phyloP scores from a whole-genome alignment of 2,329 filamentous ascomycete genomes.

The Bipolaris bicolor region DNA sequence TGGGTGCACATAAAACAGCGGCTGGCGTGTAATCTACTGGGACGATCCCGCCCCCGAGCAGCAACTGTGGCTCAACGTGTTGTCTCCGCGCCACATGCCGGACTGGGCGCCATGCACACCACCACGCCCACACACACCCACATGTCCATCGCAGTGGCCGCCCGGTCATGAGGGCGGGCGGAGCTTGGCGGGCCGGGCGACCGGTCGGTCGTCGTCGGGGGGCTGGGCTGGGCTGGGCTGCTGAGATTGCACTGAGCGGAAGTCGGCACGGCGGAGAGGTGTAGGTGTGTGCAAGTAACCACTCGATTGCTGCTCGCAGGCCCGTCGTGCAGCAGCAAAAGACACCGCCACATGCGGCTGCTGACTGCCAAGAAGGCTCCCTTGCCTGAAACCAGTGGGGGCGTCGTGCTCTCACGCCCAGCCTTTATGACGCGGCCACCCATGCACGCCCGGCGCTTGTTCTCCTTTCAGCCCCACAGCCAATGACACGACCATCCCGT shows the following conservation, averaged over 20 bases:
- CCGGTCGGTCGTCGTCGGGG: too few relatives aligned
- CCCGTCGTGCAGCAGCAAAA: too few relatives aligned
- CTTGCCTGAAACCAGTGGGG: constrained; percentile 32
- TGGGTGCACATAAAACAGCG: constrained; percentile 8
- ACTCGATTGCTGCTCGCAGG: too few relatives aligned
- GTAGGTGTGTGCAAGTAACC: too few relatives aligned
- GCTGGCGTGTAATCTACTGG: constrained; percentile 10
- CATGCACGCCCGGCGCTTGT: constrained; percentile 29
- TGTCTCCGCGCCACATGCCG: neutral
- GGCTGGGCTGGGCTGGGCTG: too few relatives aligned
- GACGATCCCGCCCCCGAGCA: constrained; percentile 9
- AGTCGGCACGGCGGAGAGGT: neutral
- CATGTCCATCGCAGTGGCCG: neutral
- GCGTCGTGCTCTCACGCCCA: constrained; percentile 16
- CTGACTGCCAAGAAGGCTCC: constrained; percentile 25
- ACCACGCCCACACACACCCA: neutral
- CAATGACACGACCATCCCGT: constrained; percentile 26
- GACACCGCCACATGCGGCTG: constrained; percentile 10
- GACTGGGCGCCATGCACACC: neutral
- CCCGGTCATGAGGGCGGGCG: too few relatives aligned
- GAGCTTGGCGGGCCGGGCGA: too few relatives aligned
- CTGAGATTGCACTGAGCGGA: neutral
- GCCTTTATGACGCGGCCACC: constrained; percentile 40
- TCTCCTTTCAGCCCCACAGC: constrained; percentile 25
- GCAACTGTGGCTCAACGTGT: constrained; percentile 1